These are phyloP conservation scores for Chlorella vulgaris DNA, from an alignment of 139 green algal species.

Conservation along the genomic window DNA sequence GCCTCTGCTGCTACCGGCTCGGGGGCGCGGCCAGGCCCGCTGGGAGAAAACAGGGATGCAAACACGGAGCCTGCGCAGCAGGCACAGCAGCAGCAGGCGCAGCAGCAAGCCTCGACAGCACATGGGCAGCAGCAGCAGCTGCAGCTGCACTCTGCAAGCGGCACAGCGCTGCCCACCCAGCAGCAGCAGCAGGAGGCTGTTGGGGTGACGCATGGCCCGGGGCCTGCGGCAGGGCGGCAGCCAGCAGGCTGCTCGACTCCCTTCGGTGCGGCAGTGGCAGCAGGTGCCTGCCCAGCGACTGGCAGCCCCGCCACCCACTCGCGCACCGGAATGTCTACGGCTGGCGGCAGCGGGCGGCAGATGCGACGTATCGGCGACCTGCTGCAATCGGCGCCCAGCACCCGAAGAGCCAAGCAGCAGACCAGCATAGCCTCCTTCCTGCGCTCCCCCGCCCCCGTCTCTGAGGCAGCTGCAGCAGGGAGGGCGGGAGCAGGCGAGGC, in stretches of 20 bases:
- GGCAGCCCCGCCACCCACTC: background rate
- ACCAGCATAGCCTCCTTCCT: slow-evolving; percentile 13
- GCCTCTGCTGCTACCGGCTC: background rate
- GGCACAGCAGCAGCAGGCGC: slow-evolving; percentile 18
- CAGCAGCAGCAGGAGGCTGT: background rate
- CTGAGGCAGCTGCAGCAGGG: background rate
- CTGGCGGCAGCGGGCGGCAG: background rate
- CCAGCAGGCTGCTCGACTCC: background rate
- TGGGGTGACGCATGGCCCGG: too few relatives aligned
- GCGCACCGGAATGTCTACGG: background rate
- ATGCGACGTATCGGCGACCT: slow-evolving; percentile 3
- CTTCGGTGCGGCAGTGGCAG: background rate
- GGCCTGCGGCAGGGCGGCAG: too few relatives aligned
- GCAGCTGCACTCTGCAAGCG: background rate
- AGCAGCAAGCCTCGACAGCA: background rate
- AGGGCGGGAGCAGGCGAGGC: background rate
- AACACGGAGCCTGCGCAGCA: background rate
- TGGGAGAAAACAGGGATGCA: background rate
- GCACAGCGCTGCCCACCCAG: background rate
- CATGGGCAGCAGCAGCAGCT: slow-evolving; percentile 17
- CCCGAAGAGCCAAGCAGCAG: slow-evolving; percentile 1
- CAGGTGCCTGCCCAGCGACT: background rate
- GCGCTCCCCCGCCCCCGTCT: background rate
- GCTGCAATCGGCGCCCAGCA: slow-evolving; percentile 1
- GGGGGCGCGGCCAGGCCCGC: background rate